Evolutionary conservation across 768 basidiomycete species (phyloP).

Genomic region (Mycena leptocephala): DNA sequence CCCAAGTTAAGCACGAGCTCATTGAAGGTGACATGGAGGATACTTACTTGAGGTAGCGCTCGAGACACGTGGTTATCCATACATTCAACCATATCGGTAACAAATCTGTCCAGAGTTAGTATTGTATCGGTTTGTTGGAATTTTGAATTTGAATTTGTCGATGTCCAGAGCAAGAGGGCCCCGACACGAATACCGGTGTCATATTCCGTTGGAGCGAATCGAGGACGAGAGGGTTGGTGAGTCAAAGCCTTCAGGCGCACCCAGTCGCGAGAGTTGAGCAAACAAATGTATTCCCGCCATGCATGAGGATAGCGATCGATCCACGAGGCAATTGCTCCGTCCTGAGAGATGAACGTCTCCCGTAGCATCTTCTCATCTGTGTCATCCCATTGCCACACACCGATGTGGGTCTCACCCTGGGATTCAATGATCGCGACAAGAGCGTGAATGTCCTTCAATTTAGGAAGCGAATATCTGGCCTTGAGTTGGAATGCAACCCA

Average conservation of each 20-base stretch:
- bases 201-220: background rate
- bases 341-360: background rate
- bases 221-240: background rate
- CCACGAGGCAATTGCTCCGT: background rate
- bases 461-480: background rate
- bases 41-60: no score
- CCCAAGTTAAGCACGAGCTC: no score
- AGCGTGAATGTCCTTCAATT: background rate
- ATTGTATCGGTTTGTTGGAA: no score
- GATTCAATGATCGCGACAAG: background rate
- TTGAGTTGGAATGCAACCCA: conserved; percentile 1
- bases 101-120: no score
- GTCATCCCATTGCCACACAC: background rate
- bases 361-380: background rate
- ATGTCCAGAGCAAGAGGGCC: background rate
- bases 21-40: no score
- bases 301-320: background rate
- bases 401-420: background rate
- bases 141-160: background rate
- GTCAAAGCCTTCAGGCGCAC: background rate
- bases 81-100: no score
- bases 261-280: background rate
- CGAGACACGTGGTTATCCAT: no score
- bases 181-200: background rate
- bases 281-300: background rate